Percentiles rank a stretch among this genome's conserved stretches.
Conservation (phyloP, 2,329 filamentous ascomycete species). For the Epichloe aotearoae region DNA sequence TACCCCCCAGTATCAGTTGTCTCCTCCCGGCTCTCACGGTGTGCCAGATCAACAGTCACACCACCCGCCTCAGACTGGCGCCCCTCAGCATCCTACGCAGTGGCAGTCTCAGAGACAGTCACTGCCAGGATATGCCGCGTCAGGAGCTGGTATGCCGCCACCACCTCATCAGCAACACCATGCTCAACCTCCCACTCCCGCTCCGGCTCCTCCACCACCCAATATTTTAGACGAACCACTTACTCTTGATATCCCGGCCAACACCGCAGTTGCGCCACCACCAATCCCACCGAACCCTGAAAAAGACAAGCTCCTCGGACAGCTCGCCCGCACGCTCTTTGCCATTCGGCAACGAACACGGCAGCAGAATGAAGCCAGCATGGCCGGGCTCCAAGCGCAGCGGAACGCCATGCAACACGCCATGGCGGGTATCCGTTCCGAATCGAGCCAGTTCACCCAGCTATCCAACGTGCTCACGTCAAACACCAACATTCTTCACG, state of each 20-base stretch:
- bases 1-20: not conserved
- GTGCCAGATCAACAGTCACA: slow-evolving; percentile 1
- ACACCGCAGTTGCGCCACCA: slow-evolving; percentile 49
- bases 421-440: slow-evolving; percentile 55
- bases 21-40: not conserved
- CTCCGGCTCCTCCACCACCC: slow-evolving; percentile 25
- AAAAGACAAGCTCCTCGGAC: slow-evolving; percentile 73
- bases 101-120: slow-evolving; percentile 10
- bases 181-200: slow-evolving; percentile 7
- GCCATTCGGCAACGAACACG: slow-evolving; percentile 56
- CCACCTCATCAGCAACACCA: slow-evolving; percentile 6
- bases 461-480: slow-evolving; percentile 58
- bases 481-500: slow-evolving; percentile 68
- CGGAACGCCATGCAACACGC: slow-evolving; percentile 62
- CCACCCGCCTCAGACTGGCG: not conserved
- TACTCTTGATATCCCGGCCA: slow-evolving; percentile 33
- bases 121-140: slow-evolving; percentile 6
- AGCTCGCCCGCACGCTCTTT: slow-evolving; percentile 58
- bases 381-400: slow-evolving; percentile 67
- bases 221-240: slow-evolving; percentile 46
- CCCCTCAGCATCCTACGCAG: slow-evolving; percentile 10
- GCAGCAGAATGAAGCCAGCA: slow-evolving; percentile 58
- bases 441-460: slow-evolving; percentile 57
- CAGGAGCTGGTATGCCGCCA: slow-evolving; percentile 2
- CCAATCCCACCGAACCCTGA: slow-evolving; percentile 92